phyloP scores from a whole-genome alignment of 1,139 yeast species.

The Tardiomyces depauwii region DNA sequence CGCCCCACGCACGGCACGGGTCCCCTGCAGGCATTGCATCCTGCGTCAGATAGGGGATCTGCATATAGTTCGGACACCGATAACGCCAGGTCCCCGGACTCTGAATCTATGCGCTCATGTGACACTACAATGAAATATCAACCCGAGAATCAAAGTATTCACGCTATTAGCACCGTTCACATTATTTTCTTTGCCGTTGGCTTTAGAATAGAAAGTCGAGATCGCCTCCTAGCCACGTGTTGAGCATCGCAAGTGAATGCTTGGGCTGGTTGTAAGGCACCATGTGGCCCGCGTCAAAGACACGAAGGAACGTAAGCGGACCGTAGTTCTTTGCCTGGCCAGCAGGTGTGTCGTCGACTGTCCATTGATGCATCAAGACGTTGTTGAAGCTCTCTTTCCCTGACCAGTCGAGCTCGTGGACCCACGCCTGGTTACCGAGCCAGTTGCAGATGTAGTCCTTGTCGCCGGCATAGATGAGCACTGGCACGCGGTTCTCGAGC shows the following conservation, averaged over 20 bases:
- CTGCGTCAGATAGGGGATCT: too few relatives aligned
- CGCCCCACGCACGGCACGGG: too few relatives aligned
- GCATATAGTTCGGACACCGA: too few relatives aligned
- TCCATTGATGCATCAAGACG: slow-evolving; percentile 24
- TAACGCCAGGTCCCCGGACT: too few relatives aligned
- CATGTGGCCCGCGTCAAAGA: slow-evolving; percentile 53
- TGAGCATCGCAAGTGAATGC: slow-evolving; percentile 50
- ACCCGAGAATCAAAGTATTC: too few relatives aligned
- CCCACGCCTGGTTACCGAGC: slow-evolving; percentile 80
- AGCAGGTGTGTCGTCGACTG: slow-evolving; percentile 34
- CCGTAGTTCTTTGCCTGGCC: slow-evolving; percentile 31
- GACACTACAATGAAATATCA: too few relatives aligned
- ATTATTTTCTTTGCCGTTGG: background rate
- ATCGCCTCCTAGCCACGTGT: slow-evolving; percentile 42
- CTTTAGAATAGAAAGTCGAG: background rate
- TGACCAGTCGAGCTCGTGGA: slow-evolving; percentile 54
- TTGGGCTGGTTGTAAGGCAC: slow-evolving; percentile 63
- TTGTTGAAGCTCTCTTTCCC: slow-evolving; percentile 26
- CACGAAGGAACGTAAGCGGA: slow-evolving; percentile 44
- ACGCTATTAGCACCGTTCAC: too few relatives aligned
- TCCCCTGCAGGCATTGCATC: too few relatives aligned
- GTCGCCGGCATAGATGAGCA: slow-evolving; percentile 80
- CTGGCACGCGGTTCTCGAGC: slow-evolving; percentile 53
- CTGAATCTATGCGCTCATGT: too few relatives aligned
- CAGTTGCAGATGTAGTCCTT: slow-evolving; percentile 86